Base-by-base conservation (phyloP, 768 basidiomycete species). In the Pulveroboletus sp. region DNA sequence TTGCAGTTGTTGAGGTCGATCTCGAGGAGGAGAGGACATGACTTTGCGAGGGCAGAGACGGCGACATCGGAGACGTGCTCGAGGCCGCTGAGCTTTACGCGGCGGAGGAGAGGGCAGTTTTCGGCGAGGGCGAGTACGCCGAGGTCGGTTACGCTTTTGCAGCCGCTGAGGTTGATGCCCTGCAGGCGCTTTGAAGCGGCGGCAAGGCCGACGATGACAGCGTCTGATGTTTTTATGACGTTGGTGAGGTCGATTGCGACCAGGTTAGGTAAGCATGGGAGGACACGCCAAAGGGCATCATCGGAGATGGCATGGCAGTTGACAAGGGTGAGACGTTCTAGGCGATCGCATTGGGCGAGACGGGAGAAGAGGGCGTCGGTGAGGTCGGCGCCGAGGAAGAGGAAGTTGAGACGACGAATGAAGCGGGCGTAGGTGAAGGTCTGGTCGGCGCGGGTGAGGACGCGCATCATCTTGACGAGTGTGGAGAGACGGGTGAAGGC, bases 361-460 rank as follows among this genome's bases (percentile, higher is more conserved):
- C 83, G 76, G 41, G 75, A 70, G 63, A 97, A 81, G 49, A 87
- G 75, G 51, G 85, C 79, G 68, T 94, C 90, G 35, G 74, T 79
- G 60, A 97, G 79, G 53, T 82, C 77, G 19, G 72, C 64, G 27
- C 82, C 82, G 33, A 97, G 73, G 43, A 78, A 77, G 45, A 85
- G 76, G 63, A 98, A 88, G 66, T 98, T 97, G 63, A 99, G 80
- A 39, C 97, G 85, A 24, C 92, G 85, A 55, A 98, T 84, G 63
- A 95, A 92, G 47, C 76, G 75, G 36, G 90, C 77, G 64, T 98
- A 98, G 10, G 86, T 82, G 72, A 97, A 97, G 1, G 89, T 87
- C 60, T 85, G 80, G 46, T 84, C 78, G 17, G 76, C 69, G 33
- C 72, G 70, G 24, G 75, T 72, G 56, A 98, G 74, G 41, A 93